phyloP scores from a whole-genome alignment of 257 asterid species.

The Penstemon newberryi region DNA sequence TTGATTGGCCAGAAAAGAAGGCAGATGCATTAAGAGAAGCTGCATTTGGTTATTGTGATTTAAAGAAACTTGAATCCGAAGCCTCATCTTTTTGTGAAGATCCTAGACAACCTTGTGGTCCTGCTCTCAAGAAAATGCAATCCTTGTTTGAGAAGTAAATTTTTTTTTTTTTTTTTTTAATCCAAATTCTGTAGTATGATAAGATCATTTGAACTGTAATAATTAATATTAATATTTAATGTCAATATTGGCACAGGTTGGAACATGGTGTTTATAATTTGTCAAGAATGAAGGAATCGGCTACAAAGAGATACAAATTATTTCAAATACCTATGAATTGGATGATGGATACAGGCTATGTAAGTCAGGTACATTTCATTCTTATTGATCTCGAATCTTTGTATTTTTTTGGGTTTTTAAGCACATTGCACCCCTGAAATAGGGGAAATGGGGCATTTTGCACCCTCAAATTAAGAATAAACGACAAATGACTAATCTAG shows the following conservation, averaged over 20 bases:
- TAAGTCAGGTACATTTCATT: slow-evolving; percentile 57
- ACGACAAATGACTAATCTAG: no score
- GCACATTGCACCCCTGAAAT: no score
- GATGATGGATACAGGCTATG: slow-evolving; percentile 88
- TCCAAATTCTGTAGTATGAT: no score
- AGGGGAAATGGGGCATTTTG: no score
- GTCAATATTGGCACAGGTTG: slow-evolving; percentile 45
- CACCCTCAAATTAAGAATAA: no score
- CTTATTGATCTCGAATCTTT: not conserved
- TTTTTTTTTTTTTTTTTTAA: no score
- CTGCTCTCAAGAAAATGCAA: slow-evolving; percentile 94
- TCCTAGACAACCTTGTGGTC: slow-evolving; percentile 68
- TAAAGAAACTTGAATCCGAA: slow-evolving; percentile 85
- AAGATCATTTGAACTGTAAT: not conserved
- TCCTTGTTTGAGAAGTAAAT: slow-evolving; percentile 81
- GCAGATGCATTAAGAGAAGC: slow-evolving; percentile 99
- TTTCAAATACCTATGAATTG: slow-evolving; percentile 79
- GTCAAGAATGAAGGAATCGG: slow-evolving; percentile 86
- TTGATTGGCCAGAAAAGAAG: slow-evolving; percentile 92
- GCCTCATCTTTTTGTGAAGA: slow-evolving; percentile 75
- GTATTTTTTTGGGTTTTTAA: not conserved
- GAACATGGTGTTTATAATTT: slow-evolving; percentile 84
- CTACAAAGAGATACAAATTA: slow-evolving; percentile 65
- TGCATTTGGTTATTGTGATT: slow-evolving; percentile 89
- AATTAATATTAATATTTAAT: not conserved